A percentile compares a stretch with the other conserved stretches of the same genome.
Evolutionary conservation across 75 land plant species (phyloP).

Genomic region (Sequoiadendron giganteum): DNA sequence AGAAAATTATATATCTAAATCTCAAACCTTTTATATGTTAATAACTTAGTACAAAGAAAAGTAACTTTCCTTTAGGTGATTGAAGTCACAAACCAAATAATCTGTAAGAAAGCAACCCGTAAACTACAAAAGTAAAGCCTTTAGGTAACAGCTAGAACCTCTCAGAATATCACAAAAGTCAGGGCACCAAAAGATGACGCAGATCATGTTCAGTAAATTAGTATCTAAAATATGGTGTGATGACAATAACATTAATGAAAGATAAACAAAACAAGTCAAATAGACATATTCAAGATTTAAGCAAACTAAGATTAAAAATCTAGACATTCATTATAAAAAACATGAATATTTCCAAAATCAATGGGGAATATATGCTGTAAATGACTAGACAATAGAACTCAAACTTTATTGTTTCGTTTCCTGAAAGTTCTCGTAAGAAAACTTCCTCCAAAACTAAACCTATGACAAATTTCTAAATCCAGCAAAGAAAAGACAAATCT

Average conservation of each 20-base stretch:
- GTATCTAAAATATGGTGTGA: constrained; percentile 1
- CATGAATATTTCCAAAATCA: background rate
- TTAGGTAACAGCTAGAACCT: background rate
- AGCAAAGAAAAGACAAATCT: background rate
- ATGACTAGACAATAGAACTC: background rate
- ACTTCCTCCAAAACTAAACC: background rate
- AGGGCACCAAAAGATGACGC: background rate
- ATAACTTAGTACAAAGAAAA: background rate
- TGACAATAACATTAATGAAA: background rate
- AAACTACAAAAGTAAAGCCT: background rate
- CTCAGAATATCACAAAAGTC: background rate
- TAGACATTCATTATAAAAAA: background rate
- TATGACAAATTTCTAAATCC: background rate
- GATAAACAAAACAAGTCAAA: background rate
- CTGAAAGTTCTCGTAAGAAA: background rate
- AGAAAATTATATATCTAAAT: background rate
- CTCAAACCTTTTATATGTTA: background rate
- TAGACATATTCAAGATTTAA: background rate
- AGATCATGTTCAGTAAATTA: background rate
- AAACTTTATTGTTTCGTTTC: background rate
- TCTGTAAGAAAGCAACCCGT: background rate
- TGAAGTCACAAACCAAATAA: background rate
- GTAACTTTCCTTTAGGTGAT: background rate
- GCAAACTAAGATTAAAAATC: background rate
- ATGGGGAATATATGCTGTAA: background rate